phyloP scores from a whole-genome alignment of 2,329 filamentous ascomycete genomes.

The Sordariomycetes sp. region DNA sequence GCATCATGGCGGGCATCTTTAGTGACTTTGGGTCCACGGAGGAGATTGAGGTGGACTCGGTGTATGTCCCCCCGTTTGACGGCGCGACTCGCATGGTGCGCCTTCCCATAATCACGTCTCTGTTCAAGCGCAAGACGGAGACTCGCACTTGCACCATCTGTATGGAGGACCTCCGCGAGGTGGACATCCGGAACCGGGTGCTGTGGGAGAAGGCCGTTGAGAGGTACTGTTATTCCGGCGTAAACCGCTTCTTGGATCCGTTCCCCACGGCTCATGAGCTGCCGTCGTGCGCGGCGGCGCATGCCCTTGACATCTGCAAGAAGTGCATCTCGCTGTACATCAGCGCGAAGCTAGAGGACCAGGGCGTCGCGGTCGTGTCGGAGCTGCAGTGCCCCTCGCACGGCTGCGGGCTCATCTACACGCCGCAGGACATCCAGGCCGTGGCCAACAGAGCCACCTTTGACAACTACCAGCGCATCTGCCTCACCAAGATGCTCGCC shows the following conservation, averaged over 20 bases:
- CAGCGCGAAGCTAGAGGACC: slow-evolving; percentile 5
- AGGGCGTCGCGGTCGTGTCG: slow-evolving; percentile 4
- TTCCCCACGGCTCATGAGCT: slow-evolving; percentile 7
- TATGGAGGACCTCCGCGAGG: slow-evolving; percentile 5
- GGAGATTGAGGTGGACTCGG: not conserved
- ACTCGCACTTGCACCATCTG: slow-evolving; percentile 8
- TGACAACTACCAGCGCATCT: slow-evolving; percentile 8
- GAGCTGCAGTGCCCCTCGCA: slow-evolving; percentile 7
- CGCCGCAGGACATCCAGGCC: slow-evolving; percentile 6
- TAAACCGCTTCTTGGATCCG: slow-evolving; percentile 1
- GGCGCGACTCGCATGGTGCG: not conserved
- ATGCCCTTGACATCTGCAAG: slow-evolving; percentile 8
- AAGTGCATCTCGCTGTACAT: slow-evolving; percentile 8
- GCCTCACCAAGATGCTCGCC: slow-evolving; percentile 3
- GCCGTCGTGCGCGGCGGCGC: slow-evolving; percentile 5
- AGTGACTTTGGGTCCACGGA: not conserved
- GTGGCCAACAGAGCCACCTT: slow-evolving; percentile 5
- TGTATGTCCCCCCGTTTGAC: not conserved
- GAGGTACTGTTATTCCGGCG: slow-evolving; percentile 5
- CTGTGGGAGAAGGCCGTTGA: not conserved
- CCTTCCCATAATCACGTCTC: not conserved
- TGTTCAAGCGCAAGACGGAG: not conserved
- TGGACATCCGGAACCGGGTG: not conserved
- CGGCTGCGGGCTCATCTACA: slow-evolving; percentile 8
- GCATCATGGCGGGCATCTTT: not conserved